phyloP scores from a whole-genome alignment of 306 rosid species.

The Rosa persica region DNA sequence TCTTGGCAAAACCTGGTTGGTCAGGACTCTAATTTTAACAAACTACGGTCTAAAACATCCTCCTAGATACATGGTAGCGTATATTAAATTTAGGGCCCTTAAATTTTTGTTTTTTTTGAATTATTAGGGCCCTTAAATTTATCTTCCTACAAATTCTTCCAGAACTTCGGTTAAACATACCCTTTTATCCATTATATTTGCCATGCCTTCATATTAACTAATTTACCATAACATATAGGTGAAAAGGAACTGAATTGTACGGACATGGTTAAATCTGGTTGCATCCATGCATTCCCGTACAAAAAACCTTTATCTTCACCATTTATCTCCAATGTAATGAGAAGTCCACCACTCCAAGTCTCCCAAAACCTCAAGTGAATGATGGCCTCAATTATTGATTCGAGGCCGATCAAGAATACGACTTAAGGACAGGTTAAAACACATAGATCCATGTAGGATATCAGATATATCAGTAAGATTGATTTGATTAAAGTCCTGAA shows the following conservation, averaged over 20 bases:
- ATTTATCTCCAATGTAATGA: background rate
- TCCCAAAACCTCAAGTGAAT: no score
- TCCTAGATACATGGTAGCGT: no score
- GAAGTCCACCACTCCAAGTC: background rate
- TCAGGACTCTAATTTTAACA: background rate
- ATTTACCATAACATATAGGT: background rate
- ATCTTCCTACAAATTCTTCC: background rate
- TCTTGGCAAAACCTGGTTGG: background rate
- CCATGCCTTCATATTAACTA: background rate
- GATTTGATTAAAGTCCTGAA: background rate
- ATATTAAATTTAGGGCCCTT: no score
- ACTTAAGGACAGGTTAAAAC: no score
- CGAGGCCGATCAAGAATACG: no score
- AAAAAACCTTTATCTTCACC: no score
- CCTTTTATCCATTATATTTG: background rate
- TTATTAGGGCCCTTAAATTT: no score
- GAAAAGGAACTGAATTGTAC: background rate
- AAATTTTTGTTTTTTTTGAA: no score
- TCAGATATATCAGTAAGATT: background rate
- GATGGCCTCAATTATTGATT: no score
- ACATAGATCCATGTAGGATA: no score
- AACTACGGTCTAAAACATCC: background rate
- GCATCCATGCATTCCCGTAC: background rate
- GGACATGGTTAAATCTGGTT: background rate
- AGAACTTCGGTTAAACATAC: background rate